Evolutionary conservation across 805 yeast species (phyloP).

Genomic region (Tetrapisispora namnaoensis): DNA sequence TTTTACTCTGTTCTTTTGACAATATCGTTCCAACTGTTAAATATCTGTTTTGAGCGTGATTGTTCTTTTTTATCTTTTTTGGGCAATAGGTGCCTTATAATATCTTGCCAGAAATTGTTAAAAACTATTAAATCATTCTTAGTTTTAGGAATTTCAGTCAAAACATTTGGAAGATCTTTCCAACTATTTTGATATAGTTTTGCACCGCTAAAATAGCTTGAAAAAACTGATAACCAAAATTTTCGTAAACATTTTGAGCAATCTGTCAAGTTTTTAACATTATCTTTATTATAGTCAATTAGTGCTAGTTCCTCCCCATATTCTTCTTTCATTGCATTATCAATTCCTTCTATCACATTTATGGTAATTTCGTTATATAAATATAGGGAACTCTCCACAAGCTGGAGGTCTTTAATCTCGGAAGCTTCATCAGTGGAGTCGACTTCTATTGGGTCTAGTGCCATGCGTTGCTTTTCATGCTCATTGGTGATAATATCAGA

Average conservation of each 20-base stretch:
- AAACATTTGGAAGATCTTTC: slow-evolving; percentile 17
- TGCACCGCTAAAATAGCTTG: slow-evolving; percentile 34
- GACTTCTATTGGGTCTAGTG: neutral
- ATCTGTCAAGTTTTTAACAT: slow-evolving; percentile 32
- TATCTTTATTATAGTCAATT: slow-evolving; percentile 37
- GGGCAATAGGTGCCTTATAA: slow-evolving; percentile 36
- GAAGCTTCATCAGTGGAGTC: neutral
- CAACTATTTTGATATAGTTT: slow-evolving; percentile 18
- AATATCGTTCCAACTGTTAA: slow-evolving; percentile 30
- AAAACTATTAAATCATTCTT: slow-evolving; percentile 32
- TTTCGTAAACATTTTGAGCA: slow-evolving; percentile 35
- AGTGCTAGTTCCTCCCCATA: slow-evolving; percentile 48
- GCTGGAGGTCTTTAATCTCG: neutral
- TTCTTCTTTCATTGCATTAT: slow-evolving; percentile 40
- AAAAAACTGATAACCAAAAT: slow-evolving; percentile 50
- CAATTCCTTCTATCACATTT: slow-evolving; percentile 38
- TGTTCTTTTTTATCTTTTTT: slow-evolving; percentile 28
- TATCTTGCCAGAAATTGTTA: slow-evolving; percentile 42
- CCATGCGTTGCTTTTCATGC: neutral
- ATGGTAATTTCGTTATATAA: slow-evolving; percentile 36
- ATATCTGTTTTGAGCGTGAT: slow-evolving; percentile 24
- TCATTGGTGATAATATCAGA: neutral
- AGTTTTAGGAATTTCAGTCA: slow-evolving; percentile 25
- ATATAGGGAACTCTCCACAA: slow-evolving; percentile 2
- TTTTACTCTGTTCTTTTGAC: neutral